These are phyloP conservation scores for Peniophora sp. DNA, from an alignment of 1,284 basidiomycete species.

Conservation along the genomic window DNA sequence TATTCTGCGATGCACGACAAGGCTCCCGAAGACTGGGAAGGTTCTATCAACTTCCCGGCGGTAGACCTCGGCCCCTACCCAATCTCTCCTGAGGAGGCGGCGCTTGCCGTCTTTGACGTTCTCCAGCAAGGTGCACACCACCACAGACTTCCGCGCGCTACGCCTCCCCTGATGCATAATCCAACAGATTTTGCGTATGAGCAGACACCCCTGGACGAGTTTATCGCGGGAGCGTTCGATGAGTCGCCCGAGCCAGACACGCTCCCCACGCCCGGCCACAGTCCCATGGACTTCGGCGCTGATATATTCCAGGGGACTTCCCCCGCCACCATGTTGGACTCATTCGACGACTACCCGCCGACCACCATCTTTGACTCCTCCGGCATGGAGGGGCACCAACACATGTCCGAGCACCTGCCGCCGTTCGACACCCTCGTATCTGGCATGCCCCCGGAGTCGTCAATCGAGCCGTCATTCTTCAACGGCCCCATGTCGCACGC, in stretches of 20 bases:
- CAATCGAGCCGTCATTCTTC: slow-evolving; percentile 34
- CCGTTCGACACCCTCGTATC: slow-evolving; percentile 31
- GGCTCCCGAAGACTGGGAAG: no score
- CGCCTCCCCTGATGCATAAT: neutral
- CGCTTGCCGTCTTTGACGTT: neutral
- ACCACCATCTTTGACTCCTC: slow-evolving; percentile 14
- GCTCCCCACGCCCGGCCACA: slow-evolving; percentile 45
- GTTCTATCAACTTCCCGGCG: no score
- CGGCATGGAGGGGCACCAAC: slow-evolving; percentile 10
- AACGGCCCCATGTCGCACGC: slow-evolving; percentile 14
- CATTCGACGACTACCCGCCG: slow-evolving; percentile 21
- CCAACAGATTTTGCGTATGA: slow-evolving; percentile 20
- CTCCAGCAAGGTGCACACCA: neutral
- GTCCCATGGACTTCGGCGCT: slow-evolving; percentile 26
- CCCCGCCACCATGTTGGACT: slow-evolving; percentile 14
- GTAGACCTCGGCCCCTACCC: neutral
- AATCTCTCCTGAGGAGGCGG: slow-evolving; percentile 2
- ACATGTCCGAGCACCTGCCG: slow-evolving; percentile 10
- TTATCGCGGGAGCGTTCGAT: slow-evolving; percentile 37
- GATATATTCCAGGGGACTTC: slow-evolving; percentile 28
- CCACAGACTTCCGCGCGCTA: neutral
- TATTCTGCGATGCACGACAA: no score
- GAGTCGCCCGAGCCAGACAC: slow-evolving; percentile 48
- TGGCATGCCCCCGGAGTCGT: slow-evolving; percentile 37
- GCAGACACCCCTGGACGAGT: slow-evolving; percentile 18